phyloP scores from a whole-genome alignment of 108 stramenopile genomes.

The Cyclotella baltica region DNA sequence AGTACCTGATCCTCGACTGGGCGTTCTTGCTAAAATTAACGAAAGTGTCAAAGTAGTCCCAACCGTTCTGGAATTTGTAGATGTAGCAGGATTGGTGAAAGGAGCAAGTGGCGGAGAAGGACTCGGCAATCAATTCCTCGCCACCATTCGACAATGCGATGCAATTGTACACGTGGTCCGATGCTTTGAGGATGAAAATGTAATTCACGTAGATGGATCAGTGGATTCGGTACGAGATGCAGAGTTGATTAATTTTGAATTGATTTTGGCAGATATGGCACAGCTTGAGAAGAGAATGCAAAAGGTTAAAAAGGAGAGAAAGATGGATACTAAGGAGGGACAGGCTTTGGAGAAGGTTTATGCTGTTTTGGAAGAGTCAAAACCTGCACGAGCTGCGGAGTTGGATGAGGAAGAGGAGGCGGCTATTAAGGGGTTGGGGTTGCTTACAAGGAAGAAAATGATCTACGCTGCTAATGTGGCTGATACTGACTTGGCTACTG shows the following conservation, averaged over 20 bases:
- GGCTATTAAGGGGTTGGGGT: conserved; percentile 81
- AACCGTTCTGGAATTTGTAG: conserved; percentile 96
- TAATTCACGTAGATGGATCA: conserved; percentile 94
- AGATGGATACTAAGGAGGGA: conserved; percentile 72
- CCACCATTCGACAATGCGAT: conserved; percentile 95
- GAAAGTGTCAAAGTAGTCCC: conserved; percentile 89
- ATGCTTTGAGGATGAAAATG: conserved; percentile 98
- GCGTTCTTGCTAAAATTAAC: conserved; percentile 80
- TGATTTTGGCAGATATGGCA: conserved; percentile 95
- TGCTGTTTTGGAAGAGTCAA: conserved; percentile 70
- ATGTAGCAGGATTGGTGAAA: conserved; percentile 99
- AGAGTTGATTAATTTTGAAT: conserved; percentile 97
- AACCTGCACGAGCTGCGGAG: conserved; percentile 86
- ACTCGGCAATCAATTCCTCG: conserved; percentile 98
- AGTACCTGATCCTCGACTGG: conserved; percentile 91
- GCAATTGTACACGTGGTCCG: conserved; percentile 83
- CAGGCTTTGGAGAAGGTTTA: conserved; percentile 87
- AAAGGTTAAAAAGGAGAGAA: conserved; percentile 84
- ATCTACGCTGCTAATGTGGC: conserved; percentile 99
- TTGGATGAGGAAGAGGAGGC: conserved; percentile 85
- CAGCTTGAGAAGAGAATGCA: conserved; percentile 94
- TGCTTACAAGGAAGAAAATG: conserved; percentile 93
- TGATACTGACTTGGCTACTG: conserved; percentile 91
- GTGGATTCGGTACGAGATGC: conserved; percentile 97
- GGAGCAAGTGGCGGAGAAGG: conserved; percentile 98